Percentiles rank a stretch among this genome's conserved stretches.
These are phyloP conservation scores for Podila epicladia DNA, from an alignment of 192 early-diverging fungal genomes.

Conservation along the genomic window DNA sequence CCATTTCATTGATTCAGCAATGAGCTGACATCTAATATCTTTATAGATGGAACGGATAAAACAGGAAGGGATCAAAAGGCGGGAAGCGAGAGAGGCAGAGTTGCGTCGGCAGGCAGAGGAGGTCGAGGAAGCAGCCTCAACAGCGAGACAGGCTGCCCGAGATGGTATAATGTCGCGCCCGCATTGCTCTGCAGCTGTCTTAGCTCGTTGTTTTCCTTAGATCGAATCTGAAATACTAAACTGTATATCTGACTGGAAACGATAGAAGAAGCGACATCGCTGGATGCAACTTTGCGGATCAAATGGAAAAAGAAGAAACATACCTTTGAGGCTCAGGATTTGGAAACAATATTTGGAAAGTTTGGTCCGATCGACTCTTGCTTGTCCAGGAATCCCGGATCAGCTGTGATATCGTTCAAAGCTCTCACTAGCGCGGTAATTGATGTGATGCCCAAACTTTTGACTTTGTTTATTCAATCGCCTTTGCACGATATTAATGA, in stretches of 20 bases:
- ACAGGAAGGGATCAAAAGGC: constrained; percentile 23
- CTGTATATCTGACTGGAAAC: too few species aligned
- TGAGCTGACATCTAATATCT: neutral
- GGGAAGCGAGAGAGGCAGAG: constrained; percentile 29
- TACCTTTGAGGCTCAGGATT: constrained; percentile 35
- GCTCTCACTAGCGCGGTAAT: constrained; percentile 58
- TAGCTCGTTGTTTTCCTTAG: neutral
- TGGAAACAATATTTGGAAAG: constrained; percentile 38
- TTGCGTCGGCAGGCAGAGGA: constrained; percentile 25
- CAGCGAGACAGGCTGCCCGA: constrained; percentile 11
- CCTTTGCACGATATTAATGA: neutral
- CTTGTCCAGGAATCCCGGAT: constrained; percentile 52
- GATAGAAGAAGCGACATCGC: constrained; percentile 40
- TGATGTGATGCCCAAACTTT: neutral
- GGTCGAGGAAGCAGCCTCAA: constrained; percentile 10
- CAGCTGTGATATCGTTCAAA: constrained; percentile 55
- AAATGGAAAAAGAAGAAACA: constrained; percentile 63
- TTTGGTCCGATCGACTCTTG: constrained; percentile 57
- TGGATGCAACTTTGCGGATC: constrained; percentile 57
- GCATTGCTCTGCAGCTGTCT: neutral
- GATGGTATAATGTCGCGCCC: constrained; percentile 11
- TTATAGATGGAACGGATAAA: constrained; percentile 35
- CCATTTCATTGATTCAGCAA: neutral
- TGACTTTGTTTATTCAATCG: neutral
- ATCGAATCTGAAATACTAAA: too few species aligned